Evolutionary conservation across 192 early-diverging fungal species (phyloP), one percentile per base, ranked within the genome.

Genomic region (Ambispora gerdemannii): DNA sequence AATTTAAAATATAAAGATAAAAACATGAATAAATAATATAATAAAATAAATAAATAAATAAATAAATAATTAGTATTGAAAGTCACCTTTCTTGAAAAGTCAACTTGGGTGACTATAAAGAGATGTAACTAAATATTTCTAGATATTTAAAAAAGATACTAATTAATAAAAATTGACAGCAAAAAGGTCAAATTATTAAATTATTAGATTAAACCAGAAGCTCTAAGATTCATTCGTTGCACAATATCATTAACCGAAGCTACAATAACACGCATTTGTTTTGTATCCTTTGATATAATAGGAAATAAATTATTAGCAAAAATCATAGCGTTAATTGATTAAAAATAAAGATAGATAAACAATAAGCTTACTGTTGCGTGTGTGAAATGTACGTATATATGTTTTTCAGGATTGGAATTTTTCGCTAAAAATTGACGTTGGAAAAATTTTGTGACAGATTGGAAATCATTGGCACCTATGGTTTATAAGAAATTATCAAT

Each of bases 231-330:
- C 70, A 80, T 67, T 27, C 81, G 76, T 63, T 83, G 81, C 3
- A 83, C 75, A 63, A 80, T 83, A 47, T 76, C 75, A 71, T 83
- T 83, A 11, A 83, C 78, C 27, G 79, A 77, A 25, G 80, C 78
- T 20, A 83, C 81, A 30, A 83, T 83, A 43, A 83, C 81, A 27
- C 79, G 66, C 81, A 83, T 83, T 58, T 83, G 81, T 67, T 73
- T 83, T 33, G 81, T 83, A 61, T 83, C 81, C 81, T 83, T n/a
- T n/a, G 61, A 24, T 19, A 33, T 32, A 6, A 56, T 7, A 56
- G 8, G 4, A 56, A n/a, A n/a, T n/a, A n/a, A n/a, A n/a, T n/a
- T n/a, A n/a, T n/a, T n/a, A n/a, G n/a, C n/a, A n/a, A n/a, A n/a
- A n/a, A n/a, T n/a, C n/a, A n/a, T n/a, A n/a, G n/a, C n/a, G n/a